These are phyloP conservation scores for Rhododendron griersonianum DNA, from an alignment of 148 eudicot genomes.

Conservation along the genomic window DNA sequence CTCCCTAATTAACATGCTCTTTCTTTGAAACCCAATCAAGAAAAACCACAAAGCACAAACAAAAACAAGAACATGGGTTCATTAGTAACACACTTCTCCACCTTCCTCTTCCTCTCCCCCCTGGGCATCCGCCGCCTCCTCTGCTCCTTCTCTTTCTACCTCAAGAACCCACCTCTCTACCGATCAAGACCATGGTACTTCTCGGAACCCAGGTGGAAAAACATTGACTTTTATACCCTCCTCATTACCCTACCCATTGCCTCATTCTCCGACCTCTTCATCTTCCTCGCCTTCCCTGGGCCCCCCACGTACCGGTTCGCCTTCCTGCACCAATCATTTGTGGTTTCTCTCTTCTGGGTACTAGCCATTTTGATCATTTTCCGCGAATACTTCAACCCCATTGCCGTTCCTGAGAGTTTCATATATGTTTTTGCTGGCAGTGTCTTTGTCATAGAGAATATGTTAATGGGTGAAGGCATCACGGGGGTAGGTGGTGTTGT, in stretches of 20 bases:
- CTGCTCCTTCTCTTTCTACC: slow-evolving; percentile 45
- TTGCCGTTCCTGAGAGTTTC: slow-evolving; percentile 38
- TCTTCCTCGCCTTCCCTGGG: slow-evolving; percentile 35
- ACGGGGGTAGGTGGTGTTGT: slow-evolving; percentile 42
- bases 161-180: slow-evolving; percentile 61
- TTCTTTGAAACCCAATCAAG: neutral
- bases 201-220: slow-evolving; percentile 60
- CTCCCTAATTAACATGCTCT: neutral
- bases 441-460: slow-evolving; percentile 52
- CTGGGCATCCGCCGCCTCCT: slow-evolving; percentile 54
- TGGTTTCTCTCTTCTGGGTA: slow-evolving; percentile 69
- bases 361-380: slow-evolving; percentile 44
- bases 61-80: slow-evolving; percentile 46
- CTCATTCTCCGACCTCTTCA: slow-evolving; percentile 39
- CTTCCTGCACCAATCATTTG: slow-evolving; percentile 45
- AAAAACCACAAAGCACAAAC: neutral
- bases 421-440: slow-evolving; percentile 44
- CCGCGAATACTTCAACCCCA: slow-evolving; percentile 36
- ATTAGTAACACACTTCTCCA: slow-evolving; percentile 48
- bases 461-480: slow-evolving; percentile 42
- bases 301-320: slow-evolving; percentile 47
- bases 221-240: slow-evolving; percentile 58
- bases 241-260: slow-evolving; percentile 57
- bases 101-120: slow-evolving; percentile 53
- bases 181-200: slow-evolving; percentile 72